A percentile compares a stretch with the other conserved stretches of the same genome.
Conservation (phyloP, 2,329 filamentous ascomycete species). For the Xylariaceae sp. region DNA sequence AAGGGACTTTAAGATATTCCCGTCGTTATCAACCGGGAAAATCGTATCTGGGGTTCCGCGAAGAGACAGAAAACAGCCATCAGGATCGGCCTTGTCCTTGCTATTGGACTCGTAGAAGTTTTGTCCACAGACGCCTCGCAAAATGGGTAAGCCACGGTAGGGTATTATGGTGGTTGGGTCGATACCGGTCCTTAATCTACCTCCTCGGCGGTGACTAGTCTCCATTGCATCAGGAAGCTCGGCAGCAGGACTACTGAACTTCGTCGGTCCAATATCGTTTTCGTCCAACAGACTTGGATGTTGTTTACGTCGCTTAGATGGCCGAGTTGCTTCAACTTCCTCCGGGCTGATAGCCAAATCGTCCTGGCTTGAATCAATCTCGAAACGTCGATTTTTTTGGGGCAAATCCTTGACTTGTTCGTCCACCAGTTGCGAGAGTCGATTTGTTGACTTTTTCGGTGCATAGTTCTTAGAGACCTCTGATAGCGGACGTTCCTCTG, state of each 20-base stretch:
- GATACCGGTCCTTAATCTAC: too few species aligned
- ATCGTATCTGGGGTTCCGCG: slow-evolving; percentile 24
- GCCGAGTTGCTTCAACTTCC: slow-evolving; percentile 14
- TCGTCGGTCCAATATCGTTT: slow-evolving; percentile 23
- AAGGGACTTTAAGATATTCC: slow-evolving; percentile 16
- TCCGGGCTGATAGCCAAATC: slow-evolving; percentile 21
- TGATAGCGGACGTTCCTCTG: neutral
- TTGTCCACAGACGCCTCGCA: slow-evolving; percentile 23
- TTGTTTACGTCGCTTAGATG: slow-evolving; percentile 12
- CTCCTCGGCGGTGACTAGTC: neutral
- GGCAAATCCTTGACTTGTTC: slow-evolving; percentile 15
- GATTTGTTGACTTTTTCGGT: neutral
- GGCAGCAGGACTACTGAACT: slow-evolving; percentile 11
- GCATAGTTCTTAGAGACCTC: slow-evolving; percentile 2
- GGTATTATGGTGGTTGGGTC: slow-evolving; percentile 14
- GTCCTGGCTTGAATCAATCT: slow-evolving; percentile 19
- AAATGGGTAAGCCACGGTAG: slow-evolving; percentile 18
- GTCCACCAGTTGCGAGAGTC: neutral
- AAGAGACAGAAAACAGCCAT: slow-evolving; percentile 22
- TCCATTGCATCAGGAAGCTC: neutral
- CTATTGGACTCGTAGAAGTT: slow-evolving; percentile 21
- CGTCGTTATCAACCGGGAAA: slow-evolving; percentile 20
- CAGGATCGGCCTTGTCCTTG: slow-evolving; percentile 1
- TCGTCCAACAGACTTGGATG: slow-evolving; percentile 23
- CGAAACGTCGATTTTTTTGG: slow-evolving; percentile 1